Evolutionary conservation across 352 stramenopile genomes (phyloP), one percentile per base, ranked within the genome.

Genomic region (Nannochloropsis limnetica): DNA sequence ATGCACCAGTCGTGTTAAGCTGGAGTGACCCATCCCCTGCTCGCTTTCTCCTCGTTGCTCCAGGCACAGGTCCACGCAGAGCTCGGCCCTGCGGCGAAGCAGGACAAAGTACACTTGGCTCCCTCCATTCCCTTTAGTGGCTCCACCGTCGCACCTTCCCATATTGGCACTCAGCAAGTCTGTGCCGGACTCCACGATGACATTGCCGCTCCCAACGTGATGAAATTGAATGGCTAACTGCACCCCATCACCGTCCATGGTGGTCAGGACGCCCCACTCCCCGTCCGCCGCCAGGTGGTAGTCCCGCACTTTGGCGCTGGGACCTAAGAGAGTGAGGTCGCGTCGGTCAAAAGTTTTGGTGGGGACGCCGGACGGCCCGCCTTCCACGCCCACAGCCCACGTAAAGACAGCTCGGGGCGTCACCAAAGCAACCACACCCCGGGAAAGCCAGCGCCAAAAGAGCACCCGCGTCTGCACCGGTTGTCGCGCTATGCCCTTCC

Each of bases 381-480:
- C 3, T 74, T 74, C 20, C 20, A 74, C n/a, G 25, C 25, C 25
- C 61, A 74, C n/a, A 31, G 25, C n/a, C 61, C 61, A 74, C 1
- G n/a, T 14, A 29, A 74, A 74, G 61, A 74, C 61, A 23, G 61
- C n/a, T 29, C 61, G 61, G n/a, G n/a, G 61, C 61, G 61, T 74
- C n/a, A 74, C 61, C 61, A 74, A 74, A 31, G 61, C 61, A 22
- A 74, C 11, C n/a, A 25, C n/a, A 31, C 61, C 61, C 25, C 61
- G 61, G 11, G n/a, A 25, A 74, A 74, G 15, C 61, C 61, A 74
- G 61, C 61, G 61, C 61, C 61, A 74, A 20, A 74, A 74, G 61
- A 31, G 61, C 22, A 74, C n/a, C 61, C n/a, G n/a, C 61, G 61
- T 74, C 61, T 74, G 61, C 1, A 74, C 61, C 15, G 61, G 61